Conservation (phyloP, 768 basidiomycete species). For the Pulveroboletus sp. region DNA sequence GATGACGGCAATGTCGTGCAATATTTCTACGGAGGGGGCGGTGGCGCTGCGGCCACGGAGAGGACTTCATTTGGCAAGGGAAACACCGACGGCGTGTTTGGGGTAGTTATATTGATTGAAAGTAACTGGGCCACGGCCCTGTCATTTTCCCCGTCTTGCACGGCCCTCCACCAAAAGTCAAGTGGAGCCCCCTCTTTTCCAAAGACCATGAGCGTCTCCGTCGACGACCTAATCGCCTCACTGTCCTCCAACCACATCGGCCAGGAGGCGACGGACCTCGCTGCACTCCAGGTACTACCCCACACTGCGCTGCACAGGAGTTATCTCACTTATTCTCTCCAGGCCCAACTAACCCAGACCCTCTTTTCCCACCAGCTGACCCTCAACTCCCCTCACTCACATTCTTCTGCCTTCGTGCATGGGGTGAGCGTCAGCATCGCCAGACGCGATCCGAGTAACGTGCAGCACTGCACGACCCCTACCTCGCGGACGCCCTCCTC, state of each 20-base stretch:
- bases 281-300: constrained; percentile 41
- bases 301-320: constrained; percentile 9
- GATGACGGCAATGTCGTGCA: background rate
- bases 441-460: constrained; percentile 31
- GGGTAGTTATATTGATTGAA: constrained; percentile 15
- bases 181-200: no score
- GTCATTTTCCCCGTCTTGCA: constrained; percentile 8
- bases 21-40: background rate
- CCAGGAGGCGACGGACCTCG: constrained; percentile 50
- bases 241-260: constrained; percentile 46
- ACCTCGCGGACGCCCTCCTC: constrained; percentile 35
- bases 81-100: constrained; percentile 22
- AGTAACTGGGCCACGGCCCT: constrained; percentile 9
- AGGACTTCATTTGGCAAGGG: constrained; percentile 5
- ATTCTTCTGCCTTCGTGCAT: constrained; percentile 16
- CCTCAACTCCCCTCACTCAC: constrained; percentile 17
- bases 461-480: constrained; percentile 40
- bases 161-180: no score
- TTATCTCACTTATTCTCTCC: constrained; percentile 14
- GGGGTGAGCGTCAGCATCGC: constrained; percentile 18
- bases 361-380: constrained; percentile 34
- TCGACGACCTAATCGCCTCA: constrained; percentile 51
- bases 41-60: constrained; percentile 11
- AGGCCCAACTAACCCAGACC: constrained; percentile 47
- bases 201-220: constrained; percentile 46